Evolutionary conservation across 2,329 filamentous ascomycete genomes (phyloP), one percentile per base, ranked within the genome.

Genomic region (Shiraia bambusicola): DNA sequence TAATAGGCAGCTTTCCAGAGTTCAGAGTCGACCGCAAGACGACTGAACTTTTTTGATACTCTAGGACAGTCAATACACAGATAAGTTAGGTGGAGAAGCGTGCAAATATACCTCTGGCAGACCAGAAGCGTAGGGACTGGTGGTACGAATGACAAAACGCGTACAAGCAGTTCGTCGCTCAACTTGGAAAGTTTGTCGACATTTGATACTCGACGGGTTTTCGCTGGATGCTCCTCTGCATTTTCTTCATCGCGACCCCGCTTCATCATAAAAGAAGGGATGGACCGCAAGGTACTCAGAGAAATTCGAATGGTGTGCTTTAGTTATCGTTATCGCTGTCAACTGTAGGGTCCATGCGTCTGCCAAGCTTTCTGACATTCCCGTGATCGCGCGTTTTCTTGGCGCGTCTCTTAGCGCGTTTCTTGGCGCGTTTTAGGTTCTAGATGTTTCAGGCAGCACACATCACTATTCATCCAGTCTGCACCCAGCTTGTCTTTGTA

Each of bases 1-100:
- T 94, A 95, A 70, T 95, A 98, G 35, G 89, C 81, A 11, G 80
- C 79, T 66, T 92, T 93, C 93, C 93, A 98, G 42, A 97, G 73
- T 64, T 96, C 89, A 1, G 86, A 86, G 67, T 97, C 93, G 40
- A 79, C 77, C 6, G 88, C 79, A 13, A 97, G 77, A 28, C 76
- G 76, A 54, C 83, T 76, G 61, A 95, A 86, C 45, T 87, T 88
- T 39, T 73, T 81, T 2, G 89, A 96, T n/a, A 91, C 76, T 40
- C 82, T 77, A 73, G 5, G 28, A 10, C 8, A 15, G 32, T 60
- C 5, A 57, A 34, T n/a, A 28, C 11, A 34, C 27, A 27, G 13
- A 15, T 2, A 22, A 13, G n/a, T n/a, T 9, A 9, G n/a, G 4
- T 3, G 12, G 7, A 1, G 7, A 11, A 7, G 12, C 14, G 14